Evolutionary conservation across 129 eudicot species (phyloP).

Genomic region (Ambrosia artemisiifolia): DNA sequence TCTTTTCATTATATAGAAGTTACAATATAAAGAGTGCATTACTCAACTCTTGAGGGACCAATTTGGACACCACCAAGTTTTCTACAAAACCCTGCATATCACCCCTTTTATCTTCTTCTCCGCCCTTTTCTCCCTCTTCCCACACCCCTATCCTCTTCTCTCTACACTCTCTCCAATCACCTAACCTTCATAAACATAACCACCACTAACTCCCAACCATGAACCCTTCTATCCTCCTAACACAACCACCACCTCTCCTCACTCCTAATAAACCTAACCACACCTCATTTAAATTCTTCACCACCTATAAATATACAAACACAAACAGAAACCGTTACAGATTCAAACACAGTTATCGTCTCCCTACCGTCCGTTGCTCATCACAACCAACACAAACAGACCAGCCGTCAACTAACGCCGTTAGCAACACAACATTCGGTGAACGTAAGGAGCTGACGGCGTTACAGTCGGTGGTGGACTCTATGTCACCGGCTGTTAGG

Average conservation of each 20-base stretch:
- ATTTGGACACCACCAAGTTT: neutral
- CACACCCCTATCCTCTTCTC: conserved; percentile 8
- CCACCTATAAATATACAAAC: conserved; percentile 9
- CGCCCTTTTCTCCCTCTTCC: conserved; percentile 26
- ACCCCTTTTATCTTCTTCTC: conserved; percentile 24
- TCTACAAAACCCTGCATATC: conserved; percentile 31
- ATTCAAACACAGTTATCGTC: conserved; percentile 14
- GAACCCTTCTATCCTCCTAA: conserved; percentile 55
- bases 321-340: neutral
- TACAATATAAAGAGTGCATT: neutral
- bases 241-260: conserved; percentile 40
- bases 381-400: conserved; percentile 25
- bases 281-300: conserved; percentile 17
- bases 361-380: conserved; percentile 34
- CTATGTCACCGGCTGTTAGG: conserved; percentile 74
- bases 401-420: conserved; percentile 23
- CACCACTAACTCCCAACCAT: conserved; percentile 14
- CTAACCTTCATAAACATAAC: neutral
- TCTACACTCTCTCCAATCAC: conserved; percentile 7
- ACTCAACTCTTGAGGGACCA: neutral
- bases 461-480: conserved; percentile 57
- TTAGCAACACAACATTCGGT: conserved; percentile 59
- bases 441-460: conserved; percentile 63
- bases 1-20: no score
- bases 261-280: conserved; percentile 1